Evolutionary conservation across 2,329 filamentous ascomycete genomes (phyloP), one percentile per base, ranked within the genome.

Genomic region (Diaporthe humulicola): DNA sequence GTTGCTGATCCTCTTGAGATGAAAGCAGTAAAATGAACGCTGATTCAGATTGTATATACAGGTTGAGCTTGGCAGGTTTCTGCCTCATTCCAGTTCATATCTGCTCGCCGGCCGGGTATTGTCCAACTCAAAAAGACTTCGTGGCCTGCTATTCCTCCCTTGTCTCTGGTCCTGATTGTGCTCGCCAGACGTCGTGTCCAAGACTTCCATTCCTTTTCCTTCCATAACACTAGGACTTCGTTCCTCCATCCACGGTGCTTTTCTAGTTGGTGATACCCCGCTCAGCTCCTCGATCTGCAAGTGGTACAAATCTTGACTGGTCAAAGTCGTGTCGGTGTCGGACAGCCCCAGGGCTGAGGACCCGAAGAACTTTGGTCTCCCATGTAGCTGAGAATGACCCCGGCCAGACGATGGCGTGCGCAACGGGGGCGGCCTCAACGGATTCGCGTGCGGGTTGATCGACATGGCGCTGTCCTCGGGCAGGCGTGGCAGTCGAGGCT

Each of bases 401-500:
- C n/a, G 33, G 4, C n/a, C 22, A 5, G 48, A 54, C 3, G 64
- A 69, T 2, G 45, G 14, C 3, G 64, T 69, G n/a, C 64, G 45
- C 48, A 69, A 14, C 4, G 71, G 71, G 1, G 71, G 60, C 1
- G 71, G 45, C 2, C 52, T 73, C 22, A 73, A 15, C 15, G 71
- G 61, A 36, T 73, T 67, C 12, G 50, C 50, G 0, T 25, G 48
- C 17, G 64, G 64, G 15, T 69, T 69, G 48, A 69, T 57, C 4
- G 61, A 45, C 71, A 58, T 56, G 28, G n/a, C 42, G 40, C 60
- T 69, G 25, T 73, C 71, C 15, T 73, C 60, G 12, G 60, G 50
- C 19, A 69, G 33, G 10, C 54, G 52, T 10, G 28, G 12, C 22
- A 69, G 38, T 2, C 64, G 64, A 8, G 71, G 64, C 36, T 64